Evolutionary conservation across 129 eudicot species (phyloP).

Genomic region (Arctium lappa): DNA sequence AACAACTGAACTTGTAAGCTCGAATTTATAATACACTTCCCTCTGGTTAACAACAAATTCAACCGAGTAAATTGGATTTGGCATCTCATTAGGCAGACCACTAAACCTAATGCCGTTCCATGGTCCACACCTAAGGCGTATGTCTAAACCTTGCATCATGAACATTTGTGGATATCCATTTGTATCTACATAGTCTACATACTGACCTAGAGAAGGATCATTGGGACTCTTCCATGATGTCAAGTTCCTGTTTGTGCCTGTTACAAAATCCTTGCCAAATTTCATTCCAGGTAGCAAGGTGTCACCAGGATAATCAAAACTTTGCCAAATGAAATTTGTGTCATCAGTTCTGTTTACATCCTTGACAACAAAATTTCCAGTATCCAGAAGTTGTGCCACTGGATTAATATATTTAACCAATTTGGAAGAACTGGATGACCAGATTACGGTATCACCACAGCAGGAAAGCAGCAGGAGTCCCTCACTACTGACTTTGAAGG

Average conservation of each 20-base stretch:
- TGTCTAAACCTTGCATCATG: not conserved
- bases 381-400: conserved; percentile 16
- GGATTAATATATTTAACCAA: not conserved
- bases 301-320: conserved; percentile 7
- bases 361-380: conserved; percentile 21
- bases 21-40: conserved; percentile 13
- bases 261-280: not conserved
- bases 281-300: not conserved
- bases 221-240: conserved; percentile 20
- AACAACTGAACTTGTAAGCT: not conserved
- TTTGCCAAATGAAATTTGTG: conserved; percentile 1
- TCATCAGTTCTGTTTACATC: not conserved
- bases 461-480: conserved; percentile 6
- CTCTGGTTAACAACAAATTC: conserved; percentile 10
- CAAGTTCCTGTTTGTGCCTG: not conserved
- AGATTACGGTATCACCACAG: conserved; percentile 10
- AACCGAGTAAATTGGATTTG: not conserved
- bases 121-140: conserved; percentile 23
- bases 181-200: conserved; percentile 1
- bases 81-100: conserved; percentile 13
- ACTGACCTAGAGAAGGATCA: conserved; percentile 20
- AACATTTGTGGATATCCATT: conserved; percentile 15
- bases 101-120: conserved; percentile 37
- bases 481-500: not conserved
- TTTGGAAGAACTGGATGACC: conserved; percentile 13